Base-by-base conservation (phyloP, 306 rosid species). In the Prunus davidiana region DNA sequence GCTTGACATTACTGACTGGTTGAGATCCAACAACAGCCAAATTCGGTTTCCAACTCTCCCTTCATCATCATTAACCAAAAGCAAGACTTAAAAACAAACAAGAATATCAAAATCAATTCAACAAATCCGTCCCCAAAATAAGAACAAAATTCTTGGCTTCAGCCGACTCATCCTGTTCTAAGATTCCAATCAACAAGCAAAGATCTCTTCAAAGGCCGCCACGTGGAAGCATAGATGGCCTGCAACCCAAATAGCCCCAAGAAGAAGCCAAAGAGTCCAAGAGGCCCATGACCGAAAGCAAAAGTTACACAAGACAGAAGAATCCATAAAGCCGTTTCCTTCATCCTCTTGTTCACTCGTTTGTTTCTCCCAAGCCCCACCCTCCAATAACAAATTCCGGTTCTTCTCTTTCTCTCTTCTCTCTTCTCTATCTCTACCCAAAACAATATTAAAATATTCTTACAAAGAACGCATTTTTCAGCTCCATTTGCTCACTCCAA, bases 121-220 rank as follows among this genome's bases (percentile, higher is more conserved):
- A 15, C 54, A 67, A 12, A 13, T 58, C 64, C 64, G 32, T 6
- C 64, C 15, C 30, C 4, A 25, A 58, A 58, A n/a, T 55, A 55
- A 55, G 3, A 55, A 8, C 22, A 64, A 64, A 15, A 14, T 10
- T 19, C 8, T 64, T 34, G 41, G 38, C 14, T 55, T 4, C n/a
- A 3, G n/a, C 22, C 55, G 32, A 52, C 57, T 38, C 16, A 10
- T n/a, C 28, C 76, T 64, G 27, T 62, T 51, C 24, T 18, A 52
- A 22, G 20, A 52, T 52, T 12, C 18, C 30, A 58, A 24, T 12
- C 7, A 11, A 12, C 19, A 16, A 41, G 54, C 43, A 57, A 55
- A 66, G 41, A 67, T 66, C 5, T 66, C 43, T 56, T 47, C 10
- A 78, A 14, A 51, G 12, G 13, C 32, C 20, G 86, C 83, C 88